Base-by-base conservation (phyloP, 1,139 yeast species). In the Zygosaccharomyces sapae region DNA sequence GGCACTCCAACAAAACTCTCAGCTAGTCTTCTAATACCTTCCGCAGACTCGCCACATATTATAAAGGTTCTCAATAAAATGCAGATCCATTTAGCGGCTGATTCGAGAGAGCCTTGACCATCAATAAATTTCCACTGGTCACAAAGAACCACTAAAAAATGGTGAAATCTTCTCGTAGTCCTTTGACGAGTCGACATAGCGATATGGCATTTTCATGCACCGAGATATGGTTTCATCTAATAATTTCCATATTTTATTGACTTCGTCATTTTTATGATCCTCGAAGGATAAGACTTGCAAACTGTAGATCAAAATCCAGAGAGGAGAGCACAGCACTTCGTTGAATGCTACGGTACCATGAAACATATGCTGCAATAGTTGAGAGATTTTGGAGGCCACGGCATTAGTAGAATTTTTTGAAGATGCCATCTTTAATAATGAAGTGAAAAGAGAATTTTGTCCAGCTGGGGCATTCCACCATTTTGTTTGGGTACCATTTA, bases 161-260 rank as follows among this genome's bases (percentile, higher is more conserved):
- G 94, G 84, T 58, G 95, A 86, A 12, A 83, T 61, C 16, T 64
- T 53, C 5, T 67, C 69, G 10, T 66, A 63, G 2, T 63, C 57
- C 44, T 76, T 77, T 1, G 86, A 73, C 49, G 72, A 60, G 61
- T 90, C 97, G 46, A 87, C 75, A 57, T 88, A 90, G 61, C 85
- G 88, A 67, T 84, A 92, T 0, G 97, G 97, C 1, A 87, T 69
- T 51, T 80, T 75, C 46, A 84, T 74, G 51, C 82, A 74, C 55
- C 96, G 75, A 1, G 87, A 72, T 22, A 87, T 74, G 0, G 86
- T 71, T 62, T 89, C 94, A 61, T 89, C 95, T 12, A 90, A 55
- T 34, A 87, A 65, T 12, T 70, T 70, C 83, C 88, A 84, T 9
- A 81, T 57, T 38, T 66, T 61, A 2, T 55, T 57, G 20, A 63